Base-by-base conservation (phyloP, 202 grass and related monocot genomes). In the Thinopyrum obtusiflorum region DNA sequence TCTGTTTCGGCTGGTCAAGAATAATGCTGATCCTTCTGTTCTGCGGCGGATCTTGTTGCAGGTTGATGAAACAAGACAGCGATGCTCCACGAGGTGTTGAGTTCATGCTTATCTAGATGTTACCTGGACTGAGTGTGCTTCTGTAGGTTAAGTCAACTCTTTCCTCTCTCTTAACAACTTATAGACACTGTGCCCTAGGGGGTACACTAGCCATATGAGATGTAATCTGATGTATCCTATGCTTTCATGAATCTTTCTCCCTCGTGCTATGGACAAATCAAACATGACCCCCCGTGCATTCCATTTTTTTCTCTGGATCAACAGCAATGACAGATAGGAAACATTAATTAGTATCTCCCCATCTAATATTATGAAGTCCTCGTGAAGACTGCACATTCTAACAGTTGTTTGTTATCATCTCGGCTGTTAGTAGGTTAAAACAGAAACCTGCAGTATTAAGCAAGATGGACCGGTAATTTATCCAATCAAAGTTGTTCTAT, bases 21-120 rank as follows among this genome's bases (percentile, higher is more conserved):
- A 51, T 53, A 53, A 53, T 11, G 24, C 9, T 73, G 55, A 65
- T 53, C 77, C 59, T 47, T 86, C 73, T 23, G 17, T 75, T 57
- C 53, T n/a, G 18, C 18, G 18, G 60, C 39, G 60, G 65, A 86
- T 80, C 77, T 53, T 73, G 66, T 80, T 79, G 7, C 55, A 15
- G 67, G 37, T 46, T 31, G 73, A 61, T 81, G 84, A 74, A 86
- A 81, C 85, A 10, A 57, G 85, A 18, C 78, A 81, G 66, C 27
- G 27, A 7, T 65, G 6, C 77, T 64, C 23, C 59, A 66, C 51
- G 6, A 75, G 35, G 78, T 23, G 68, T 49, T 81, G 84, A 86
- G 78, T 78, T 78, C 76, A 86, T 79, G 39, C 18, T 75, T 81
- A 66, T 79, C 59, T 64, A 65, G 42, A 44, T 26, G 71, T 62